A percentile compares a stretch with the other conserved stretches of the same genome.
Conservation (phyloP, 352 stramenopile species). For the Peronospora belbahrii region DNA sequence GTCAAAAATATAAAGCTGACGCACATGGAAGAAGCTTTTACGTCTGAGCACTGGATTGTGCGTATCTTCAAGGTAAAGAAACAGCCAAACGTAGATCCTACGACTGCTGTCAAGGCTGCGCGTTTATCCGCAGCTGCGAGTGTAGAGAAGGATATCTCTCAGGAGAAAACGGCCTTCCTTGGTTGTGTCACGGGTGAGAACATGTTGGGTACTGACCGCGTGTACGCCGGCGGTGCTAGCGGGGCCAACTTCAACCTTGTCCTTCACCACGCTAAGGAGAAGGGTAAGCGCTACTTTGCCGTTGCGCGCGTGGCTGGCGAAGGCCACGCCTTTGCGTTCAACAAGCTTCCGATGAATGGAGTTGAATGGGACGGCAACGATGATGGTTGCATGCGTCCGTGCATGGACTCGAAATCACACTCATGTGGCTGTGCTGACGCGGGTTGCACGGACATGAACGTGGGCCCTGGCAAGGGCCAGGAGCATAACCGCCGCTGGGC, state of each 20-base stretch:
- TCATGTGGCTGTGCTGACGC: slow-evolving; percentile 81
- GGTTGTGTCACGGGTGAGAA: slow-evolving; percentile 80
- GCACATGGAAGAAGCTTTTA: slow-evolving; percentile 91
- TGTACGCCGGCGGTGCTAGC: slow-evolving; percentile 81
- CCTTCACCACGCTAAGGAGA: slow-evolving; percentile 72
- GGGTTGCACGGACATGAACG: slow-evolving; percentile 65
- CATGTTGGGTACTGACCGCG: slow-evolving; percentile 77
- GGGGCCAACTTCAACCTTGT: slow-evolving; percentile 89
- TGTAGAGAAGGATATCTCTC: slow-evolving; percentile 45
- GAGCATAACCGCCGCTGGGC: slow-evolving; percentile 88
- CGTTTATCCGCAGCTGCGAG: slow-evolving; percentile 43
- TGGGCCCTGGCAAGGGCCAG: slow-evolving; percentile 61
- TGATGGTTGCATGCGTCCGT: slow-evolving; percentile 68
- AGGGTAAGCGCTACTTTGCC: slow-evolving; percentile 85
- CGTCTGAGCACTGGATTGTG: slow-evolving; percentile 93
- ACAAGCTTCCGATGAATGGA: slow-evolving; percentile 63
- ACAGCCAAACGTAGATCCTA: slow-evolving; percentile 71
- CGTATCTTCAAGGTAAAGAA: slow-evolving; percentile 93
- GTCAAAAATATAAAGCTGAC: slow-evolving; percentile 88
- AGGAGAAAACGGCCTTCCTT: slow-evolving; percentile 74
- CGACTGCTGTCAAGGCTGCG: slow-evolving; percentile 54
- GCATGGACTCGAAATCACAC: slow-evolving; percentile 65
- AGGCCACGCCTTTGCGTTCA: slow-evolving; percentile 87
- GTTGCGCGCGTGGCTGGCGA: slow-evolving; percentile 69
- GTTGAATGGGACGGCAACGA: slow-evolving; percentile 72